Evolutionary conservation across 805 yeast genomes (phyloP).

Genomic region (Blastobotrys americana): DNA sequence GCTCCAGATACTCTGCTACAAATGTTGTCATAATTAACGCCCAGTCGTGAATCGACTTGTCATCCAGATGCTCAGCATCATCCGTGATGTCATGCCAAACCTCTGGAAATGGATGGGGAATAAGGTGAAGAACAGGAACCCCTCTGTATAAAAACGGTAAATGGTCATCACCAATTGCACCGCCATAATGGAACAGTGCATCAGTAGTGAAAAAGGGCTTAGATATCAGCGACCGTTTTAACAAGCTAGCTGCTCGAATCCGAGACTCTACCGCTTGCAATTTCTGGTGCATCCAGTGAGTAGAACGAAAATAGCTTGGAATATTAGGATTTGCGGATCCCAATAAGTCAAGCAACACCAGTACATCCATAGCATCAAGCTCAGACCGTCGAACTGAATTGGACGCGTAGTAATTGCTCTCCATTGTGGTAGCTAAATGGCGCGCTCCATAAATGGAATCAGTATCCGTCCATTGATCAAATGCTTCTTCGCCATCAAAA

Average conservation of each 20-base stretch:
- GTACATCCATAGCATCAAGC: constrained; percentile 35
- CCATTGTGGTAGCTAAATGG: constrained; percentile 40
- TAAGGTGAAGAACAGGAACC: constrained; percentile 44
- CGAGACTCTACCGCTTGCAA: constrained; percentile 34
- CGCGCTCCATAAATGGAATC: constrained; percentile 55
- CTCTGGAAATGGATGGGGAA: constrained; percentile 46
- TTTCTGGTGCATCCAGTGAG: constrained; percentile 34
- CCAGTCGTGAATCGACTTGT: constrained; percentile 40
- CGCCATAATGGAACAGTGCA: constrained; percentile 17
- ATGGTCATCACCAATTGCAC: constrained; percentile 44
- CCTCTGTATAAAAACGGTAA: constrained; percentile 43
- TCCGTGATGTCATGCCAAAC: constrained; percentile 47
- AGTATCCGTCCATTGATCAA: constrained; percentile 42
- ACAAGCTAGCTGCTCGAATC: constrained; percentile 16
- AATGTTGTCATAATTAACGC: constrained; percentile 37
- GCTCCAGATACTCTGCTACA: constrained; percentile 28
- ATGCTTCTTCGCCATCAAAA: constrained; percentile 58
- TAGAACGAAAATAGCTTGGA: constrained; percentile 39
- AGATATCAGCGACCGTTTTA: constrained; percentile 5
- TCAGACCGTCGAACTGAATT: constrained; percentile 15
- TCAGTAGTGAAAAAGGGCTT: constrained; percentile 15
- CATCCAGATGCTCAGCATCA: constrained; percentile 37
- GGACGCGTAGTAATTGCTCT: constrained; percentile 16
- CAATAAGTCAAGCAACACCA: constrained; percentile 45
- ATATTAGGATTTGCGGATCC: constrained; percentile 36